A percentile compares a stretch with the other conserved stretches of the same genome.
Conservation (phyloP, 345 rosid genomes). For the Leavenworthia alabamica region DNA sequence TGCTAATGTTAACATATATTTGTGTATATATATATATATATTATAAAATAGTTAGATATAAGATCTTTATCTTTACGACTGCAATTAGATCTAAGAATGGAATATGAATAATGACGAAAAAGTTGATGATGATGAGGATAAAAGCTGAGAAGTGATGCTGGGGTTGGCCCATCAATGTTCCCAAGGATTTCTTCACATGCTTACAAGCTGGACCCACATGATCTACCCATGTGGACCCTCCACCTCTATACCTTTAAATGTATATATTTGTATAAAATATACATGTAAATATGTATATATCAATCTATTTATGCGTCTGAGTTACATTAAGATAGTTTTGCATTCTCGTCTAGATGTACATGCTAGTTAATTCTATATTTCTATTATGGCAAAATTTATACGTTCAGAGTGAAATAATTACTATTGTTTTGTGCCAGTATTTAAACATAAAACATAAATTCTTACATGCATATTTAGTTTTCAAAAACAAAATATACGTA, state of each 20-base stretch:
- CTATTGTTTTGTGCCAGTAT: background rate
- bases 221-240: conserved; percentile 18
- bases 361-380: background rate
- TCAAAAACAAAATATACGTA: background rate
- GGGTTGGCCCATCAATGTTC: conserved; percentile 33
- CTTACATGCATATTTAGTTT: background rate
- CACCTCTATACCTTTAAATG: background rate
- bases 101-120: conserved; percentile 28
- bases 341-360: background rate
- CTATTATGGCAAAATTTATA: background rate
- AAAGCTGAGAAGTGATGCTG: conserved; percentile 27
- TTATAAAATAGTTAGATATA: background rate
- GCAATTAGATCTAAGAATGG: conserved; percentile 18
- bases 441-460: background rate
- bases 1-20: background rate
- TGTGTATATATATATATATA: background rate
- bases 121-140: conserved; percentile 22
- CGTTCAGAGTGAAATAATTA: background rate
- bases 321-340: background rate
- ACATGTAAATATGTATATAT: background rate
- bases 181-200: conserved; percentile 38
- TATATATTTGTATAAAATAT: background rate
- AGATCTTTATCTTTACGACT: background rate
- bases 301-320: background rate
- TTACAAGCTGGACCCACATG: conserved; percentile 34